Base-by-base conservation (phyloP, 352 stramenopile species). In the Elongisporangium undulatum region DNA sequence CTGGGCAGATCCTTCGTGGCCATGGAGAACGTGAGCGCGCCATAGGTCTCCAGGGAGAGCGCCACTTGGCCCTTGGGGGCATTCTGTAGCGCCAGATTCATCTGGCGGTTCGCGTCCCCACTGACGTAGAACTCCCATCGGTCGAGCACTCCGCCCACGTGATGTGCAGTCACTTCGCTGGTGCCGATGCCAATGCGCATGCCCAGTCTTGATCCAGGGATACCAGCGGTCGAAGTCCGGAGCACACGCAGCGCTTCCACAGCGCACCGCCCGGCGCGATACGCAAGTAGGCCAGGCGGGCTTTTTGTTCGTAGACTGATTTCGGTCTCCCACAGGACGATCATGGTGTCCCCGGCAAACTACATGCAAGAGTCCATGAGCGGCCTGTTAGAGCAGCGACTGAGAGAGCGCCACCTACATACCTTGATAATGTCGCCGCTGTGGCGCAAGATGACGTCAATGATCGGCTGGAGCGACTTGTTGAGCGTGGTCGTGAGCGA, bases 51-150 rank as follows among this genome's bases (percentile, higher is more conserved):
- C 13, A 67, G 62, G 0, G 82, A 94, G 2, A 95, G 67, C n/a
- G 87, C 82, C 23, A 96, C 71, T 52, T 96, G 65, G 3, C 85
- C 87, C 48, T 82, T 89, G 38, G 69, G 60, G 0, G 87, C 81
- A 52, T 87, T 76, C 49, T 83, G 72, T 19, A 95, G 82, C 0
- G 85, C 81, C 24, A 69, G 59, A 38, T 79, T 90, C 78, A 94
- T 92, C 45, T 96, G 83, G 0, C 79, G 54, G 53, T 92, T 94
- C 15, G 82, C 87, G 48, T 89, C 75, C 21, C 88, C 88, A 15
- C 81, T 87, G 15, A 95, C 54, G 56, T 93, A 94, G 55, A 95
- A 96, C 55, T 96, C 88, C 85, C 85, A 96, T 0, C 87, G 78
- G 41, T 94, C 82, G 5, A 90, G 61, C 16, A 94, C 71, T 4